Evolutionary conservation across 1,284 basidiomycete genomes (phyloP).

Genomic region (Austroboletus olivaceoglutinosus): DNA sequence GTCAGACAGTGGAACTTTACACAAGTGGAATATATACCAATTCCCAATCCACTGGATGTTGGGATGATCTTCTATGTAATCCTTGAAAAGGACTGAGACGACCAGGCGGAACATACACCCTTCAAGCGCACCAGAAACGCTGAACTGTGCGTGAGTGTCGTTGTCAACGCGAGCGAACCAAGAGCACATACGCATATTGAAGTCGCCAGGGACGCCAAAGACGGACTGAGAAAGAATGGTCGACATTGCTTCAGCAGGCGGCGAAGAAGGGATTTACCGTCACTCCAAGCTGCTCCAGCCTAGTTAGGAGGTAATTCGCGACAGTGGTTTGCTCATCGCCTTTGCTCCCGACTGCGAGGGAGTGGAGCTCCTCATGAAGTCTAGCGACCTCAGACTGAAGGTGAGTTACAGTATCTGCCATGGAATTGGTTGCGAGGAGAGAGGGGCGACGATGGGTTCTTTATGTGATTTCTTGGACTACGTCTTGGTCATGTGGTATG

Average conservation of each 20-base stretch:
- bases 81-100: conserved; percentile 40
- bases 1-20: conserved; percentile 1
- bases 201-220: conserved; percentile 92
- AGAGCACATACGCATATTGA: conserved; percentile 65
- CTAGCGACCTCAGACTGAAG: conserved; percentile 54
- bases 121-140: conserved; percentile 52
- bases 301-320: conserved; percentile 68
- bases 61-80: conserved; percentile 82
- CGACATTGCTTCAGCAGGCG: neutral
- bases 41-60: conserved; percentile 88
- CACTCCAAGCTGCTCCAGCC: conserved; percentile 67
- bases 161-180: neutral
- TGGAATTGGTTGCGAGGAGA: conserved; percentile 3
- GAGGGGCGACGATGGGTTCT: neutral
- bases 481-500: neutral
- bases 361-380: conserved; percentile 52
- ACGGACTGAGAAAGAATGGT: conserved; percentile 46
- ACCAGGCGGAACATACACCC: neutral
- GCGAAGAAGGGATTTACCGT: conserved; percentile 41
- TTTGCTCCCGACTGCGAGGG: conserved; percentile 35
- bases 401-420: conserved; percentile 15
- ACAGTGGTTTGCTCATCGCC: conserved; percentile 54
- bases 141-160: conserved; percentile 6
- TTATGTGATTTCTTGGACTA: conserved; percentile 3
- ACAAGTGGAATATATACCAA: conserved; percentile 48